A percentile compares a stretch with the other conserved stretches of the same genome.
Evolutionary conservation across 345 rosid species (phyloP).

Genomic region (Erysimum cheiranthoides): DNA sequence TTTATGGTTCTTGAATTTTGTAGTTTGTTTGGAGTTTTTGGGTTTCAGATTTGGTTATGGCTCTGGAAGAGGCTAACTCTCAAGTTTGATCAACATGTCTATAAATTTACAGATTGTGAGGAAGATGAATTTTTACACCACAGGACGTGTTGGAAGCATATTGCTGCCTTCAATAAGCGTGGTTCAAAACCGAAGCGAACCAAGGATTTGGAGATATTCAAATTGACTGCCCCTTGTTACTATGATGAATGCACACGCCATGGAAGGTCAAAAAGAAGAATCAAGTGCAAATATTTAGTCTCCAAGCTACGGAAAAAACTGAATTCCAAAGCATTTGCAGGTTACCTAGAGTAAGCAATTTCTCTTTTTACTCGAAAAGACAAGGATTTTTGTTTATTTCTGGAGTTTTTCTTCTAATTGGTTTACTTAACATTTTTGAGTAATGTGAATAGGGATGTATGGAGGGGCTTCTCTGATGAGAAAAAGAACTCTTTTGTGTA

Average conservation of each 20-base stretch:
- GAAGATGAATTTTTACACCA: slow-evolving; percentile 51
- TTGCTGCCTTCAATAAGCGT: slow-evolving; percentile 39
- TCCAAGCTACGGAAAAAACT: too few relatives aligned
- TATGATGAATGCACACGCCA: slow-evolving; percentile 51
- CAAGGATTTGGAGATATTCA: slow-evolving; percentile 21
- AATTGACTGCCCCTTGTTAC: slow-evolving; percentile 54
- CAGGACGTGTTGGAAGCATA: slow-evolving; percentile 76
- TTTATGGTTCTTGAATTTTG: slow-evolving; percentile 1
- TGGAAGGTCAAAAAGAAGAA: too few relatives aligned
- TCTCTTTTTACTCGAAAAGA: too few relatives aligned
- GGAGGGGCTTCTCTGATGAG: slow-evolving; percentile 57
- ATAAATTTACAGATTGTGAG: slow-evolving; percentile 12
- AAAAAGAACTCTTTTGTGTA: slow-evolving; percentile 53
- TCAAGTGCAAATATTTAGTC: too few relatives aligned
- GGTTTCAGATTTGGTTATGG: not conserved
- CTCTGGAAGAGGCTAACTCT: not conserved
- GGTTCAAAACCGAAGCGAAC: slow-evolving; percentile 42
- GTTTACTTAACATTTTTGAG: too few relatives aligned
- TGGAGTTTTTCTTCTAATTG: too few relatives aligned
- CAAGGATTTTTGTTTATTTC: too few relatives aligned
- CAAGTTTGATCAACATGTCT: slow-evolving; percentile 12
- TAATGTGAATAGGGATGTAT: slow-evolving; percentile 49
- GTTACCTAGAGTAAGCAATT: too few relatives aligned
- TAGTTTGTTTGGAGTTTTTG: slow-evolving; percentile 8
- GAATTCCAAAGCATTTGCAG: too few relatives aligned